These are phyloP conservation scores for Prunus salicina DNA, from an alignment of 306 rosid genomes.

Conservation along the genomic window DNA sequence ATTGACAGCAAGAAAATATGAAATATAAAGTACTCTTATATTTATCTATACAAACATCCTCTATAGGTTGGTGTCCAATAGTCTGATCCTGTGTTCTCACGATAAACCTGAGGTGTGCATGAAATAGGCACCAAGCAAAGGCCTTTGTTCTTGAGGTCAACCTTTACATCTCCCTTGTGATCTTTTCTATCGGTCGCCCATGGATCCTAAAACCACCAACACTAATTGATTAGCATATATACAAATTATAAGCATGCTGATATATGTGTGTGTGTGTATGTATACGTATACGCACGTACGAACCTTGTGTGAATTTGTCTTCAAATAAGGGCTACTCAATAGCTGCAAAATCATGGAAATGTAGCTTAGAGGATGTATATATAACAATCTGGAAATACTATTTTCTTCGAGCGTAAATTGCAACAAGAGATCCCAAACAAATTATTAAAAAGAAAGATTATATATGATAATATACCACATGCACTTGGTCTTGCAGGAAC, in stretches of 20 bases:
- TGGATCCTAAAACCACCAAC: constrained; percentile 39
- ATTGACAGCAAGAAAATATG: neutral
- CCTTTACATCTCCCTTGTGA: constrained; percentile 42
- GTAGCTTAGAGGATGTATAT: neutral
- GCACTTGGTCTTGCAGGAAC: constrained; percentile 88
- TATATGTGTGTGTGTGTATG: neutral
- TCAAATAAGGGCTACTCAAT: constrained; percentile 74
- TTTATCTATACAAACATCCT: constrained; percentile 78
- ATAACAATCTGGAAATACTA: too few relatives aligned
- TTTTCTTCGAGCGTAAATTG: too few relatives aligned
- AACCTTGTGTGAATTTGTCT: constrained; percentile 70
- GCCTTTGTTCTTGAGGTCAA: constrained; percentile 72
- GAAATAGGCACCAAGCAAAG: constrained; percentile 88
- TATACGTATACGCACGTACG: too few relatives aligned
- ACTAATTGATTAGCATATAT: neutral
- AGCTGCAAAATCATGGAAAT: constrained; percentile 42
- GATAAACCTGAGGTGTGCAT: constrained; percentile 68
- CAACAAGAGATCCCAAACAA: neutral
- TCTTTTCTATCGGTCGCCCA: constrained; percentile 74
- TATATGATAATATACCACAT: constrained; percentile 33
- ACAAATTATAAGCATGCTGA: neutral
- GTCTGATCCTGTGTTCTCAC: constrained; percentile 82
- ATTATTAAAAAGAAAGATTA: neutral
- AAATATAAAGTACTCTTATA: neutral
- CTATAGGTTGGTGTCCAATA: constrained; percentile 89